Percentiles rank a stretch among this genome's conserved stretches.
phyloP scores from a whole-genome alignment of 2,329 filamentous ascomycete genomes.

The Colletotrichum phormii region DNA sequence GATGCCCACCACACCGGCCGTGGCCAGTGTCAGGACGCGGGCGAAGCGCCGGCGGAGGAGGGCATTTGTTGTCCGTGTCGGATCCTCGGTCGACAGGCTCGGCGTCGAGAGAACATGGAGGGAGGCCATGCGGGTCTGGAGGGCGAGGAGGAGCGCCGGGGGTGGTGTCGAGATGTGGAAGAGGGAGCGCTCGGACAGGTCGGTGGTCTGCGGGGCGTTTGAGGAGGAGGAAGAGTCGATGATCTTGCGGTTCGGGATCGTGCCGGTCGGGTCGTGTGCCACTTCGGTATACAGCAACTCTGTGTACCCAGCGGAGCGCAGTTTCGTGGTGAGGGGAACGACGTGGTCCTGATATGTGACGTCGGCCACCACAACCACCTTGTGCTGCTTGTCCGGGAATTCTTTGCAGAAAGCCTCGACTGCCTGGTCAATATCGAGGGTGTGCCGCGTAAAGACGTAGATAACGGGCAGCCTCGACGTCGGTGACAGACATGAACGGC shows the following conservation, averaged over 20 bases:
- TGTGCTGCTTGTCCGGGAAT: constrained; percentile 72
- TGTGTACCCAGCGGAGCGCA: constrained; percentile 75
- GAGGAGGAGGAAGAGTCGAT: constrained; percentile 35
- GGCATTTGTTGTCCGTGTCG: constrained; percentile 58
- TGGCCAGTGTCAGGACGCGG: constrained; percentile 82
- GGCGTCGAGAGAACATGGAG: constrained; percentile 82
- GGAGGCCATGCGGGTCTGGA: constrained; percentile 83
- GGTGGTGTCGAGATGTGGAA: constrained; percentile 89
- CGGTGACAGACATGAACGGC: constrained; percentile 89
- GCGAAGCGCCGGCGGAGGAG: constrained; percentile 88
- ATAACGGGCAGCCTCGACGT: constrained; percentile 89
- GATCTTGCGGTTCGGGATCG: constrained; percentile 85
- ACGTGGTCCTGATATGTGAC: constrained; percentile 87
- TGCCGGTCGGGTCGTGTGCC: constrained; percentile 80
- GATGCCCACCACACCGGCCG: constrained; percentile 89
- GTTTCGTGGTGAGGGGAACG: constrained; percentile 60
- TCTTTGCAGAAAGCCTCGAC: constrained; percentile 73
- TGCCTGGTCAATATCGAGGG: constrained; percentile 70
- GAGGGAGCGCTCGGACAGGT: constrained; percentile 76
- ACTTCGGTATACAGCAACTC: constrained; percentile 78
- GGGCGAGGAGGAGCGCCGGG: constrained; percentile 84
- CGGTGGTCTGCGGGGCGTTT: constrained; percentile 45
- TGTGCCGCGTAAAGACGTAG: constrained; percentile 86
- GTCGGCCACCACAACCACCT: constrained; percentile 87
- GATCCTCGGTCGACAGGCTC: constrained; percentile 60